phyloP scores from a whole-genome alignment of 2,329 filamentous ascomycete species.

The Arthroderma sp. region DNA sequence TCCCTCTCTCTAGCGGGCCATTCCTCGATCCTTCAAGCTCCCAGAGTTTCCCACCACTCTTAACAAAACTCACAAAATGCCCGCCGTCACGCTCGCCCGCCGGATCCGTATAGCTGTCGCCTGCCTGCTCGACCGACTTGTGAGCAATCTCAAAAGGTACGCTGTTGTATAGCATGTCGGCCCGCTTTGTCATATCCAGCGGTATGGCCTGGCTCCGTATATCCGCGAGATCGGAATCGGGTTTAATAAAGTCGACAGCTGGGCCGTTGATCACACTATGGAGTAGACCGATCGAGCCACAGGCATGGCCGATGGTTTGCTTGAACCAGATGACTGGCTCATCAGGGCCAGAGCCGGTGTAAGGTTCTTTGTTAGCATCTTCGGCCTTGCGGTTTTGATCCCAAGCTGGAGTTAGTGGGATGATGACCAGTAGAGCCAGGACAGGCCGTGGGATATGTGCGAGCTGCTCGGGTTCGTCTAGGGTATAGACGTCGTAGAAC shows the following conservation, averaged over 20 bases:
- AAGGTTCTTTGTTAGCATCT: conserved; percentile 28
- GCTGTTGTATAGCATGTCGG: conserved; percentile 36
- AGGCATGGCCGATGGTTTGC: conserved; percentile 47
- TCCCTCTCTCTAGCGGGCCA: conserved; percentile 19
- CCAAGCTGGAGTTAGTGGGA: conserved; percentile 35
- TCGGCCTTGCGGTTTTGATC: conserved; percentile 29
- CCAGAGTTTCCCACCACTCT: conserved; percentile 20
- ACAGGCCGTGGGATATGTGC: conserved; percentile 39
- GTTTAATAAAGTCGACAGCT: conserved; percentile 28
- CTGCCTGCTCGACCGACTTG: conserved; percentile 13
- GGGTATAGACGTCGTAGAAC: conserved; percentile 43
- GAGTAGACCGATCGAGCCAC: conserved; percentile 44
- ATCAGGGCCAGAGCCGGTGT: conserved; percentile 32
- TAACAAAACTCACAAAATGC: conserved; percentile 24
- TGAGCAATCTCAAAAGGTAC: conserved; percentile 15
- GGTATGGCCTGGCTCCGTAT: conserved; percentile 33
- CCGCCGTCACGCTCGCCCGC: conserved; percentile 10
- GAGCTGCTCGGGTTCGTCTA: conserved; percentile 38
- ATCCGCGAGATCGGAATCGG: conserved; percentile 31
- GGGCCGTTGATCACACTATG: conserved; percentile 41
- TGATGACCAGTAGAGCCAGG: conserved; percentile 35
- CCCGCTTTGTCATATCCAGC: conserved; percentile 33
- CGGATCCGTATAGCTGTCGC: conserved; percentile 13
- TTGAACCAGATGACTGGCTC: conserved; percentile 47
- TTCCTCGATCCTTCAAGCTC: conserved; percentile 23